Evolutionary conservation across 2,329 filamentous ascomycete genomes (phyloP).

Genomic region (Penicillium sp.): DNA sequence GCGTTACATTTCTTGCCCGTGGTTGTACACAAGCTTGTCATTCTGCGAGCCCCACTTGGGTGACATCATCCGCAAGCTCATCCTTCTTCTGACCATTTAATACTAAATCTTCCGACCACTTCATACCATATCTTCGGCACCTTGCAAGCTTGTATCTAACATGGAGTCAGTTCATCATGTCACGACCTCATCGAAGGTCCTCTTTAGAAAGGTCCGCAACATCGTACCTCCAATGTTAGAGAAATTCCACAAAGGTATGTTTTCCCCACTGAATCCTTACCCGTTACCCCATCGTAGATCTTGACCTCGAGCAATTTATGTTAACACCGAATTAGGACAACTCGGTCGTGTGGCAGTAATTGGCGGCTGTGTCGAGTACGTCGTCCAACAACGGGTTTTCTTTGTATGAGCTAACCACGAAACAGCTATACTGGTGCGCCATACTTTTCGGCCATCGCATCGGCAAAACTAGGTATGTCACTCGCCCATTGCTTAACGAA

Average conservation of each 20-base stretch:
- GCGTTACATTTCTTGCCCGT: not conserved
- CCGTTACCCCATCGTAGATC: not conserved
- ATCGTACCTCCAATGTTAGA: conserved; percentile 94
- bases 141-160: not conserved
- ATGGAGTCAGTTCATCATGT: conserved; percentile 46
- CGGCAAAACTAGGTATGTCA: conserved; percentile 70
- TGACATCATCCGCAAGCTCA: conserved; percentile 34
- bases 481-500: not conserved
- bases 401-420: conserved; percentile 7
- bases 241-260: conserved; percentile 88
- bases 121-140: not conserved
- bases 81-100: conserved; percentile 1
- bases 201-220: conserved; percentile 78
- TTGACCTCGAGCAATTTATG: not conserved
- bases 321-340: conserved; percentile 62
- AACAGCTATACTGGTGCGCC: conserved; percentile 84
- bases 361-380: conserved; percentile 80
- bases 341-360: conserved; percentile 90
- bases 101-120: not conserved
- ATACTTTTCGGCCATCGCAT: conserved; percentile 98
- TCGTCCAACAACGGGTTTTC: not conserved
- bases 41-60: conserved; percentile 29
- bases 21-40: not conserved
- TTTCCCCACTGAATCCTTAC: not conserved
- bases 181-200: conserved; percentile 69